These are phyloP conservation scores for Nitzschia putrida DNA, from an alignment of 108 stramenopile genomes.

Conservation along the genomic window DNA sequence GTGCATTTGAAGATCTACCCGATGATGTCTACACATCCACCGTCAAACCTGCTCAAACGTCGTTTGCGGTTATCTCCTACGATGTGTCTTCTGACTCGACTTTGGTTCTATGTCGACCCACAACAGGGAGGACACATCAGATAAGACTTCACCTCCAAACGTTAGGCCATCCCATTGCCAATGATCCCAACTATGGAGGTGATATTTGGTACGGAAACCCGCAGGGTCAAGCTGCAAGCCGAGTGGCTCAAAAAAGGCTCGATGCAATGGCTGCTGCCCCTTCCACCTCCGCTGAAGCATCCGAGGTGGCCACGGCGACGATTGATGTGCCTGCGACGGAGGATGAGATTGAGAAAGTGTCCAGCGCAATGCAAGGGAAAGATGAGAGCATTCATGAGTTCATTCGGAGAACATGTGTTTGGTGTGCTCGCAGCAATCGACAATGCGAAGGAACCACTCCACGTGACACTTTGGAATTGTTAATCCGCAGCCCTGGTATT, in stretches of 20 bases:
- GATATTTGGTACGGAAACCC: constrained; percentile 71
- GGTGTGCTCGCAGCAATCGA: constrained; percentile 67
- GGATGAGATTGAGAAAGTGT: constrained; percentile 51
- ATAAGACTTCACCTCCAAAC: constrained; percentile 83
- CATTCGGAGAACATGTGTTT: constrained; percentile 80
- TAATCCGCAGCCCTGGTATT: constrained; percentile 77
- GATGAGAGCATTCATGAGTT: constrained; percentile 70
- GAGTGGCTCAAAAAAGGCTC: constrained; percentile 49
- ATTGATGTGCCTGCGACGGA: constrained; percentile 73
- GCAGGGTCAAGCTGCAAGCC: constrained; percentile 41
- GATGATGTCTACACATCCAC: constrained; percentile 52
- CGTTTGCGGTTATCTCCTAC: constrained; percentile 69
- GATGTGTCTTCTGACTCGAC: constrained; percentile 70
- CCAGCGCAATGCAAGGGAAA: constrained; percentile 33
- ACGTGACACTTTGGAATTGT: constrained; percentile 62
- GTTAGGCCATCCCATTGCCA: constrained; percentile 85
- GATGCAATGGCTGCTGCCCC: constrained; percentile 28
- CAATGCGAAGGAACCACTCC: constrained; percentile 34
- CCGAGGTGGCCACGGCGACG: constrained; percentile 3
- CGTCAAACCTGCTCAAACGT: constrained; percentile 78
- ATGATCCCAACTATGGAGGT: constrained; percentile 91
- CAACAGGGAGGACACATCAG: constrained; percentile 88
- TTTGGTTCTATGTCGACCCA: constrained; percentile 62
- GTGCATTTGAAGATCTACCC: constrained; percentile 55
- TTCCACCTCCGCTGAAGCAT: neutral